These are phyloP conservation scores for Globisporangium iwayamae DNA, from an alignment of 352 stramenopile species.

Conservation along the genomic window DNA sequence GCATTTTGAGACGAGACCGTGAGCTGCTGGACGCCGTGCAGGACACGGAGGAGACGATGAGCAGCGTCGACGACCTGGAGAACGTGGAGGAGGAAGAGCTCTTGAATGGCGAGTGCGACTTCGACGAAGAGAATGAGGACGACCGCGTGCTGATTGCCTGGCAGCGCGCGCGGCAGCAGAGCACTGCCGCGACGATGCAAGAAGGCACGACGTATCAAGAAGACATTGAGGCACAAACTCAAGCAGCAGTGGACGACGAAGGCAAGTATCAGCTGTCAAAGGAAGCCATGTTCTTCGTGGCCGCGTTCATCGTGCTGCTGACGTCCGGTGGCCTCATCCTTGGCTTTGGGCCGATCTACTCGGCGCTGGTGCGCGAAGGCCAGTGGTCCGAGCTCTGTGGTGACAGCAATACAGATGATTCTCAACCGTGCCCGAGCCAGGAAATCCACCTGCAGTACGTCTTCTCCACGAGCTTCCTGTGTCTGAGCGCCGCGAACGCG, in stretches of 20 bases:
- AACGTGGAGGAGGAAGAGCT: conserved; percentile 2
- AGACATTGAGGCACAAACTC: neutral
- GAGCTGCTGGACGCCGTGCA: conserved; percentile 2
- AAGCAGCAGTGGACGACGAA: neutral
- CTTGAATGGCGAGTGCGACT: neutral
- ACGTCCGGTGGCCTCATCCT: conserved; percentile 71
- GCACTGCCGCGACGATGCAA: neutral
- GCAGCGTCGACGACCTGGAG: neutral
- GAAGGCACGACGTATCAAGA: neutral
- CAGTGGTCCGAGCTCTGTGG: conserved; percentile 69
- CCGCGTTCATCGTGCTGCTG: conserved; percentile 51
- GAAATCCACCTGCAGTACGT: conserved; percentile 75
- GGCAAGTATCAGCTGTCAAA: conserved; percentile 39
- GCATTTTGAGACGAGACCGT: conserved; percentile 2
- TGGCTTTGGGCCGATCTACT: conserved; percentile 77
- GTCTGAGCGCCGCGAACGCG: conserved; percentile 74
- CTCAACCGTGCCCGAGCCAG: conserved; percentile 43
- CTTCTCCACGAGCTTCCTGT: conserved; percentile 76
- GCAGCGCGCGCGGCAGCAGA: conserved; percentile 3
- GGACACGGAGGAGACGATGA: conserved; percentile 5
- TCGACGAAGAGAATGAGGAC: neutral
- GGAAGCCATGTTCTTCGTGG: conserved; percentile 61
- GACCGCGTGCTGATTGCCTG: conserved; percentile 2
- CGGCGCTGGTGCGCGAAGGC: conserved; percentile 51
- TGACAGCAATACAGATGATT: neutral